Evolutionary conservation across 306 rosid genomes (phyloP), one percentile per base, ranked within the genome.

Genomic region (Castanospermum australe): DNA sequence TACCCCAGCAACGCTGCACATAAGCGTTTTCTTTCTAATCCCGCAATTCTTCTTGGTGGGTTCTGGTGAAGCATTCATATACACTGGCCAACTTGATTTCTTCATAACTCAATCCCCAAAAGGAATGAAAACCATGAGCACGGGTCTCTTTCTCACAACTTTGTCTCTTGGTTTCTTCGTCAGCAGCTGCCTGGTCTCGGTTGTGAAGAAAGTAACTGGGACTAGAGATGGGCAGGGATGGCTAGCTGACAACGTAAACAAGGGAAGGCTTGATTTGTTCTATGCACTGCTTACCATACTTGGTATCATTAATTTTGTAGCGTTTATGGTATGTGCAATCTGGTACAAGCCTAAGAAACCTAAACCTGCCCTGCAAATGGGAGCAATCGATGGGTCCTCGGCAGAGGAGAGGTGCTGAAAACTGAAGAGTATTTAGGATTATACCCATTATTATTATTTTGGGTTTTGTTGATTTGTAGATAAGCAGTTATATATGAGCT

Each of bases 61-160:
- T 45, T 78, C 99, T 13, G 97, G 97, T 15, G 99, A 94, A 84
- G 99, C 94, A 50, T 94, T 94, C 93, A 94, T 94, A 67, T 94
- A 94, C 88, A 89, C 99, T 0, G 99, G 99, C 69, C 99, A 94
- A 62, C 97, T 94, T 9, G 99, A 91, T 87, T 94, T 92, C 87
- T 94, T 92, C 90, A 92, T 94, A 87, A 92, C 97, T 11, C 89
- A 83, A 64, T 92, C 99, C 10, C 99, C 99, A 15, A 92, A 92
- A 77, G 93, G 97, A 44, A 92, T 94, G 99, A 94, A 92, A 84
- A 88, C 97, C 20, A 91, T 94, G 97, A 94, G 99, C 89, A 94
- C 99, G 0, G 99, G 97, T 9, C 92, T 94, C 60, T 94, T 94
- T 74, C 95, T 94, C 15, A 89, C 97, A 11, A 94, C 97, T 7